Percentiles rank a stretch among this genome's conserved stretches.
Evolutionary conservation across 495 filamentous ascomycete species (phyloP).

Genomic region (Arthonia radiata): DNA sequence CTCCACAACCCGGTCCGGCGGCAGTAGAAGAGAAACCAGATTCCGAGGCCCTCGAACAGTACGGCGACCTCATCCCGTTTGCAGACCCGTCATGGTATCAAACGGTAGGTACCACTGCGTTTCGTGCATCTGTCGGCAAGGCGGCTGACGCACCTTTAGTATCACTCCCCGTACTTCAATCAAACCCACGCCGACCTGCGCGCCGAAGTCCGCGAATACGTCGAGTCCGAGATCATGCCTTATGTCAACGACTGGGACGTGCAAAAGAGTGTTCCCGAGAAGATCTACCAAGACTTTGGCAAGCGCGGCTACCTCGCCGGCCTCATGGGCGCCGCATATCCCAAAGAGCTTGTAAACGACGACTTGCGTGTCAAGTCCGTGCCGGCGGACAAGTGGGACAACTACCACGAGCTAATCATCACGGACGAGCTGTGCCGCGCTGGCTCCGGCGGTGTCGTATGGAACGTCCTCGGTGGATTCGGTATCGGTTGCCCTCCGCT

Average conservation of each 20-base stretch:
- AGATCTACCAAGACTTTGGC: constrained; percentile 90
- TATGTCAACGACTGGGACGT: constrained; percentile 93
- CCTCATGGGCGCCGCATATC: constrained; percentile 57
- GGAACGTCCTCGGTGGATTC: constrained; percentile 88
- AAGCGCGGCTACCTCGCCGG: constrained; percentile 79
- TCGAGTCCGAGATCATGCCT: constrained; percentile 73
- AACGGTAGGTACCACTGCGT: constrained; percentile 33
- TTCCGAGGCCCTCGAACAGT: constrained; percentile 54
- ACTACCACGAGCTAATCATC: constrained; percentile 88
- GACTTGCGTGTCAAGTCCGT: constrained; percentile 56
- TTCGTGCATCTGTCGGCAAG: background rate
- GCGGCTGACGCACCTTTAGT: constrained; percentile 23
- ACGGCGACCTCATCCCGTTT: constrained; percentile 69
- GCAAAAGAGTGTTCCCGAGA: constrained; percentile 58
- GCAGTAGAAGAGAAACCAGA: constrained; percentile 24
- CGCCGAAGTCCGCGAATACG: constrained; percentile 74
- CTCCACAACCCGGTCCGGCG: constrained; percentile 17
- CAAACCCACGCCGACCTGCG: constrained; percentile 75
- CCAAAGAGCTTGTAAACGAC: constrained; percentile 41
- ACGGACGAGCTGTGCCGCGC: constrained; percentile 81
- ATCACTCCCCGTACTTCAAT: constrained; percentile 91
- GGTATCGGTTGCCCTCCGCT: constrained; percentile 83
- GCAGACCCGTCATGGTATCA: constrained; percentile 93
- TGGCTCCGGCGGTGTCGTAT: constrained; percentile 86
- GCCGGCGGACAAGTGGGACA: constrained; percentile 73